Percentiles rank a stretch among this genome's conserved stretches.
Conservation (phyloP, 73 alveolate genomes). For the Uronychia setigera region DNA sequence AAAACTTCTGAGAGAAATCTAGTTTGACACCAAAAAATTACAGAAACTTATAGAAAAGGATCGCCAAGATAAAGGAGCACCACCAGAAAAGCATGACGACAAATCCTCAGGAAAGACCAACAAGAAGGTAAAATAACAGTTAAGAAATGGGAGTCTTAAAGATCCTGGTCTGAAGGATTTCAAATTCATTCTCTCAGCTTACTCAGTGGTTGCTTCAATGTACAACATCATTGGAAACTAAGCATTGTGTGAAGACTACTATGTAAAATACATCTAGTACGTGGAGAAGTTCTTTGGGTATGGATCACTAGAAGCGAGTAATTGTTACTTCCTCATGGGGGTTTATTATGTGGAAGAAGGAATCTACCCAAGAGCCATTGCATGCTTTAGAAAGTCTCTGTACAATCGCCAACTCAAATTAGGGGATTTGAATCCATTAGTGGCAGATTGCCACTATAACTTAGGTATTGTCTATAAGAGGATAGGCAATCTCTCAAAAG, state of each 20-base stretch:
- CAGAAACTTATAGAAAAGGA: conserved; percentile 9
- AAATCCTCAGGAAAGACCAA: conserved; percentile 35
- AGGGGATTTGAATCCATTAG: conserved; percentile 9
- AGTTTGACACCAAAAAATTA: neutral
- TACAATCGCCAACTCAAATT: conserved; percentile 22
- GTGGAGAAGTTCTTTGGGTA: conserved; percentile 39
- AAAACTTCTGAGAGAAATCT: conserved; percentile 11
- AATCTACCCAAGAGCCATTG: conserved; percentile 17
- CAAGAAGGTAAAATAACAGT: neutral
- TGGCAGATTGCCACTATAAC: conserved; percentile 45
- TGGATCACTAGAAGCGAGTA: conserved; percentile 37
- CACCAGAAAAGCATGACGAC: conserved; percentile 31
- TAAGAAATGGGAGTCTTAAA: neutral
- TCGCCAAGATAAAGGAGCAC: conserved; percentile 22
- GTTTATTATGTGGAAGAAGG: conserved; percentile 33
- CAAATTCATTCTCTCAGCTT: conserved; percentile 51
- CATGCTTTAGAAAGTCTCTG: conserved; percentile 41
- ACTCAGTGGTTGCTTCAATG: conserved; percentile 32
- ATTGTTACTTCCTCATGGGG: conserved; percentile 44
- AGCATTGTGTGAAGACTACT: conserved; percentile 25
- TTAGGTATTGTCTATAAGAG: conserved; percentile 34
- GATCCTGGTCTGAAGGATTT: conserved; percentile 8
- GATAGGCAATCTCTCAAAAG: conserved; percentile 6
- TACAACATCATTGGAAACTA: conserved; percentile 30
- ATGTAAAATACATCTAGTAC: conserved; percentile 18